A percentile compares a stretch with the other conserved stretches of the same genome.
Conservation (phyloP, 2,329 filamentous ascomycete species). For the Verticillium alfalfae region DNA sequence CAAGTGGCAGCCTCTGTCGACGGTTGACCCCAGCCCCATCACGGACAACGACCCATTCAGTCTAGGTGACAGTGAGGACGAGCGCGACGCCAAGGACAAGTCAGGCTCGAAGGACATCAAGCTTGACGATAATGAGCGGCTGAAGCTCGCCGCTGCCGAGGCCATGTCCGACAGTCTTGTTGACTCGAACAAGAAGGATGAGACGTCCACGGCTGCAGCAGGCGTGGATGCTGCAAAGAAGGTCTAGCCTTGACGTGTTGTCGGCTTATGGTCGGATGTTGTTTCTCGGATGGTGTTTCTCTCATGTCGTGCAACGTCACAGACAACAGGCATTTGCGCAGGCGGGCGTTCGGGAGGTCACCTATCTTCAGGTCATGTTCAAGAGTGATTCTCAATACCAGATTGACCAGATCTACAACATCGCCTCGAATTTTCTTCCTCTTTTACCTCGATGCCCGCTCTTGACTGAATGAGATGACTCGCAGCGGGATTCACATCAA, state of each 20-base stretch:
- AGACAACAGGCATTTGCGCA: background rate
- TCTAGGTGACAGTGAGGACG: conserved; percentile 90
- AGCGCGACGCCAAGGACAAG: conserved; percentile 71
- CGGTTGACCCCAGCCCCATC: conserved; percentile 59
- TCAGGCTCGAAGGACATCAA: conserved; percentile 42
- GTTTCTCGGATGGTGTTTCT: background rate
- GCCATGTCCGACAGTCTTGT: conserved; percentile 54
- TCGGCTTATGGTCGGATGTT: background rate
- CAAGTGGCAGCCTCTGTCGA: conserved; percentile 95
- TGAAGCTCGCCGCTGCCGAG: conserved; percentile 61
- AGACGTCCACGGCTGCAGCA: conserved; percentile 22
- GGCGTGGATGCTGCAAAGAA: conserved; percentile 25
- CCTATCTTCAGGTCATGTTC: background rate
- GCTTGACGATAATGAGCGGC: conserved; percentile 52
- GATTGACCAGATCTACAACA: background rate
- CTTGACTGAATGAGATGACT: background rate
- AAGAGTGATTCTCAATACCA: background rate
- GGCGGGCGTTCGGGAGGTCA: background rate
- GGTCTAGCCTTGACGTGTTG: conserved; percentile 15
- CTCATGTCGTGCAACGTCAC: background rate
- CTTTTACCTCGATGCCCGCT: no score
- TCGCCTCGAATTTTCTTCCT: no score
- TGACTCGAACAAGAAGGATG: conserved; percentile 17
- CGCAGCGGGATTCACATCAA: no score
- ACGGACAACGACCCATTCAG: conserved; percentile 91